A percentile compares a stretch with the other conserved stretches of the same genome.
Evolutionary conservation across 495 filamentous ascomycete genomes (phyloP).

Genomic region (Tetracladium marchalianum): DNA sequence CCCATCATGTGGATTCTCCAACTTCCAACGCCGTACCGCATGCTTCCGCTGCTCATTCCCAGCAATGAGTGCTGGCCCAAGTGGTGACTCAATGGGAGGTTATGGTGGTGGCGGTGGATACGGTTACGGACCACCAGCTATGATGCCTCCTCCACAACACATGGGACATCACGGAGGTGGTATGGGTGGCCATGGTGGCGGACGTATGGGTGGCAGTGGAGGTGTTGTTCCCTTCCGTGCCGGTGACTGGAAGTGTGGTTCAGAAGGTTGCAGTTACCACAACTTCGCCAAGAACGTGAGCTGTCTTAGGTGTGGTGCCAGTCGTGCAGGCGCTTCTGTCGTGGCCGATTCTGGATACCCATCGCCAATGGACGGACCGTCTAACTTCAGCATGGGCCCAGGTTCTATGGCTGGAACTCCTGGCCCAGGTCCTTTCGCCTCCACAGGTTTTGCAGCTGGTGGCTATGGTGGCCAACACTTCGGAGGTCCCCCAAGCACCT

Average conservation of each 20-base stretch:
- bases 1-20: constrained; percentile 83
- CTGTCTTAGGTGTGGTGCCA: constrained; percentile 91
- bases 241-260: constrained; percentile 98
- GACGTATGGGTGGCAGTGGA: constrained; percentile 61
- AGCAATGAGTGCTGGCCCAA: constrained; percentile 68
- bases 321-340: constrained; percentile 83
- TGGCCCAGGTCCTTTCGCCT: constrained; percentile 71
- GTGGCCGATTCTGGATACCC: constrained; percentile 90
- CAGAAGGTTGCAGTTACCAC: constrained; percentile 96
- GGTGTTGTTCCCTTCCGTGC: constrained; percentile 95
- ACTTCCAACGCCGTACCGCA: constrained; percentile 96
- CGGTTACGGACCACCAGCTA: constrained; percentile 53
- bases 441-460: constrained; percentile 54
- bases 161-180: constrained; percentile 74
- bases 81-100: constrained; percentile 60
- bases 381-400: constrained; percentile 65
- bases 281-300: constrained; percentile 99
- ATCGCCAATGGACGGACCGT: constrained; percentile 78
- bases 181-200: constrained; percentile 61
- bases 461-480: constrained; percentile 81
- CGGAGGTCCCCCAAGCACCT: constrained; percentile 79
- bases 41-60: constrained; percentile 99
- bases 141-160: constrained; percentile 68
- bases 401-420: constrained; percentile 79
- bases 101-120: constrained; percentile 56